Evolutionary conservation across 2,329 filamentous ascomycete species (phyloP).

Genomic region (Lasiodiplodia sp.): DNA sequence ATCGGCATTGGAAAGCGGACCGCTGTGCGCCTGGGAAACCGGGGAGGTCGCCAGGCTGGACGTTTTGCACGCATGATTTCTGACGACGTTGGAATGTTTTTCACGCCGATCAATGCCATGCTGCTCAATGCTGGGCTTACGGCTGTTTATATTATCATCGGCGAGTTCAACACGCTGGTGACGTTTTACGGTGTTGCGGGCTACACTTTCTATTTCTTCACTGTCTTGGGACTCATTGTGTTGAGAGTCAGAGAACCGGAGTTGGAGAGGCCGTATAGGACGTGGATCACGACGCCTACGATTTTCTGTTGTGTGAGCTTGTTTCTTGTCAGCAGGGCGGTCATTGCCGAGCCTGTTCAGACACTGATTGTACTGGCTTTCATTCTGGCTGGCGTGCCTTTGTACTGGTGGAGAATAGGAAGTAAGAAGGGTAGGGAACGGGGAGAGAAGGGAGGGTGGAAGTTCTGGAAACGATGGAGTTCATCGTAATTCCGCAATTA

Average conservation of each 20-base stretch:
- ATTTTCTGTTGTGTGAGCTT: constrained; percentile 98
- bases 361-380: constrained; percentile 87
- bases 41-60: neutral
- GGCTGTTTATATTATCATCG: constrained; percentile 78
- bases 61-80: constrained; percentile 21
- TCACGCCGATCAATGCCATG: constrained; percentile 93
- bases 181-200: constrained; percentile 98
- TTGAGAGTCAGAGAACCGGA: constrained; percentile 85
- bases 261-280: constrained; percentile 89
- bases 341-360: constrained; percentile 91
- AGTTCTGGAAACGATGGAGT: constrained; percentile 28
- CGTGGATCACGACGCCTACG: constrained; percentile 96
- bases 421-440: constrained; percentile 20
- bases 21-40: constrained; percentile 41
- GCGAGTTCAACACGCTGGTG: constrained; percentile 88
- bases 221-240: constrained; percentile 90
- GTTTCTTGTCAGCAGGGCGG: constrained; percentile 85
- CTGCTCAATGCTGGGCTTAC: constrained; percentile 80
- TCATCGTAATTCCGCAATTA: neutral
- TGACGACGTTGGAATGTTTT: constrained; percentile 84
- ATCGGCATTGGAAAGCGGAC: constrained; percentile 70
- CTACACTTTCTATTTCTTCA: constrained; percentile 97
- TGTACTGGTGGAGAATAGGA: constrained; percentile 88
- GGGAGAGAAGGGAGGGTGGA: constrained; percentile 27
- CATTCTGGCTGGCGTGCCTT: constrained; percentile 80